Percentiles rank a stretch among this genome's conserved stretches.
phyloP scores from a whole-genome alignment of 768 basidiomycete species.

The Lactarius akahatsu region DNA sequence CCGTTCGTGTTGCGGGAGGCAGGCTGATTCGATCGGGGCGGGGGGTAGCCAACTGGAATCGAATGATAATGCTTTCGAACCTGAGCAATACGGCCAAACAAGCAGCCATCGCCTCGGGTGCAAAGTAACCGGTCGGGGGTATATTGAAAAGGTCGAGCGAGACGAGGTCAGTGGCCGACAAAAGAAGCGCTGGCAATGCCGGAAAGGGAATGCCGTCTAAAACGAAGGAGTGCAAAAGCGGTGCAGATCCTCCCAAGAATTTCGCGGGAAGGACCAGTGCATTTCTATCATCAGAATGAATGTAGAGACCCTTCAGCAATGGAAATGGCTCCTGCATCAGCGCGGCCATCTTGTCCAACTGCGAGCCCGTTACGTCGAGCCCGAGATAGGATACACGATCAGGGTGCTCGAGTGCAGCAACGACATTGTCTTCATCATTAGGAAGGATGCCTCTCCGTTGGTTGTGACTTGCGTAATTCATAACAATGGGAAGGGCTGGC shows the following conservation, averaged over 20 bases:
- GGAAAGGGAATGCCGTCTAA: background rate
- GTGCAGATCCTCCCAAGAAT: background rate
- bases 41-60: background rate
- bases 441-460: too few relatives aligned
- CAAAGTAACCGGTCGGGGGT: background rate
- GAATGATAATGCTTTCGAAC: background rate
- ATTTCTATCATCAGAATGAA: background rate
- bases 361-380: background rate
- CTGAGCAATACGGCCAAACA: background rate
- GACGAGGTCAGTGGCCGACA: background rate
- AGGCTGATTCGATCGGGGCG: background rate
- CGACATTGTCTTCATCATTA: background rate
- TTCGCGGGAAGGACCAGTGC: background rate
- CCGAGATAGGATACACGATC: background rate
- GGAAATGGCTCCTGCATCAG: background rate
- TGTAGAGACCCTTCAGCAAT: background rate
- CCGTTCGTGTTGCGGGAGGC: background rate
- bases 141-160: fast-evolving
- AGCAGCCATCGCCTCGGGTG: background rate
- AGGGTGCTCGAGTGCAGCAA: background rate
- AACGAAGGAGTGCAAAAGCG: background rate
- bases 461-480: background rate
- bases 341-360: background rate
- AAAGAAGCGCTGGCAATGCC: background rate
- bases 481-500: background rate